Evolutionary conservation across 306 rosid genomes (phyloP).

Genomic region (Fagus sylvatica): DNA sequence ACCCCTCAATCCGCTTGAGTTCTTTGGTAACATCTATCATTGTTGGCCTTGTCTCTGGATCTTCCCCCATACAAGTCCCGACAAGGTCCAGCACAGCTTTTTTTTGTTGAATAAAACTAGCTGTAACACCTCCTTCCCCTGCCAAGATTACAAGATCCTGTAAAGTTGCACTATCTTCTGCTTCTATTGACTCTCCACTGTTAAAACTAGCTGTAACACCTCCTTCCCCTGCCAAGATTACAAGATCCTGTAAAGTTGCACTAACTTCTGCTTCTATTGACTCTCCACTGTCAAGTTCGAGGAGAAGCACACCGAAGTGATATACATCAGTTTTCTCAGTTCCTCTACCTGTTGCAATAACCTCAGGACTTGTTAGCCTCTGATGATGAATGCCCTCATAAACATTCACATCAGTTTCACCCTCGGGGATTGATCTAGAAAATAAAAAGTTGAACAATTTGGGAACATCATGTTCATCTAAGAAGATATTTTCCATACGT

Average conservation of each 20-base stretch:
- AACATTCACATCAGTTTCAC: conserved; percentile 2
- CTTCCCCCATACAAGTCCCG: neutral
- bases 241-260: too few species aligned
- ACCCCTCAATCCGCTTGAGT: neutral
- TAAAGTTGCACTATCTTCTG: too few species aligned
- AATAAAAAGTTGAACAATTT: neutral
- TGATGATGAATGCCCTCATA: too few species aligned
- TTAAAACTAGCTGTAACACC: neutral
- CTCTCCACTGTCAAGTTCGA: neutral
- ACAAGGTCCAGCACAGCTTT: neutral
- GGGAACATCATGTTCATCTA: neutral
- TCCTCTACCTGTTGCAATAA: neutral
- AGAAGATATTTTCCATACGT: neutral
- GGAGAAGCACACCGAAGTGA: neutral
- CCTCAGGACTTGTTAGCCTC: too few species aligned
- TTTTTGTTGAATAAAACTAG: neutral
- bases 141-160: neutral
- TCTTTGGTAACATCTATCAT: neutral
- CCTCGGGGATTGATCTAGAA: conserved; percentile 10
- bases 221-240: neutral
- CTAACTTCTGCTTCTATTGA: too few species aligned
- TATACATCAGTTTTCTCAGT: conserved; percentile 10
- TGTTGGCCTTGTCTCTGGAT: neutral
- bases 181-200: neutral
- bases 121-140: neutral